These are phyloP conservation scores for Groenewaldozyma tartarivorans DNA, from an alignment of 805 yeast genomes.

Conservation along the genomic window DNA sequence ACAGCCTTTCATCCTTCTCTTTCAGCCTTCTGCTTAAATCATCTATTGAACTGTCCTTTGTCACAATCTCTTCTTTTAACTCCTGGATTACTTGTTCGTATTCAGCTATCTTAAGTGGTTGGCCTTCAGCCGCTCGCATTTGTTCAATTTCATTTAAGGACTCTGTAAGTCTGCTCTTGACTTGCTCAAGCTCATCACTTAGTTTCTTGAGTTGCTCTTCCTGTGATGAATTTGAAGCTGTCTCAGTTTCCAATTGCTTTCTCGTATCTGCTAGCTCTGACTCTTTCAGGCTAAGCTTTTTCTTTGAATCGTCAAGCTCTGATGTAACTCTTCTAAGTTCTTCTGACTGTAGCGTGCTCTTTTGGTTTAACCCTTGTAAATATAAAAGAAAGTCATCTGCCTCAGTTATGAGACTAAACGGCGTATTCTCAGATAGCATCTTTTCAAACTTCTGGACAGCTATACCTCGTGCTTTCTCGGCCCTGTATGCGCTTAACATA, in stretches of 20 bases:
- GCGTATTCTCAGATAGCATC: conserved; percentile 69
- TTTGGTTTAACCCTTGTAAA: conserved; percentile 50
- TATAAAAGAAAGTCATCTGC: conserved; percentile 62
- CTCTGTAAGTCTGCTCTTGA: conserved; percentile 36
- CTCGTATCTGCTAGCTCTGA: conserved; percentile 6
- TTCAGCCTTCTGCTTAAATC: conserved; percentile 8
- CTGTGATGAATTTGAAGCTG: not conserved
- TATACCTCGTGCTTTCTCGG: conserved; percentile 59
- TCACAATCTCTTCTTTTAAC: not conserved
- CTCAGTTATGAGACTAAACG: conserved; percentile 66
- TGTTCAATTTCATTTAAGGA: conserved; percentile 63
- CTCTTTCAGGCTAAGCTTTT: conserved; percentile 1
- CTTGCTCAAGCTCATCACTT: conserved; percentile 1
- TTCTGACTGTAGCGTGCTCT: conserved; percentile 48
- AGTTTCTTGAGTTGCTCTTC: conserved; percentile 1
- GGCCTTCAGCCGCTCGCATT: conserved; percentile 67
- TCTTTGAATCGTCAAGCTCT: conserved; percentile 11
- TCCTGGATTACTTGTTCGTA: no score
- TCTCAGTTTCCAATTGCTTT: not conserved
- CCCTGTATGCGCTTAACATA: conserved; percentile 73
- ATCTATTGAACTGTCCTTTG: not conserved
- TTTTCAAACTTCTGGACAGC: conserved; percentile 56
- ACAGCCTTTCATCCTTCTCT: conserved; percentile 10
- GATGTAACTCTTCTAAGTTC: conserved; percentile 48
- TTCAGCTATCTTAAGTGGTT: no score